Percentiles rank a stretch among this genome's conserved stretches.
phyloP scores from a whole-genome alignment of 352 stramenopile species.

The Pythium myriotylum region DNA sequence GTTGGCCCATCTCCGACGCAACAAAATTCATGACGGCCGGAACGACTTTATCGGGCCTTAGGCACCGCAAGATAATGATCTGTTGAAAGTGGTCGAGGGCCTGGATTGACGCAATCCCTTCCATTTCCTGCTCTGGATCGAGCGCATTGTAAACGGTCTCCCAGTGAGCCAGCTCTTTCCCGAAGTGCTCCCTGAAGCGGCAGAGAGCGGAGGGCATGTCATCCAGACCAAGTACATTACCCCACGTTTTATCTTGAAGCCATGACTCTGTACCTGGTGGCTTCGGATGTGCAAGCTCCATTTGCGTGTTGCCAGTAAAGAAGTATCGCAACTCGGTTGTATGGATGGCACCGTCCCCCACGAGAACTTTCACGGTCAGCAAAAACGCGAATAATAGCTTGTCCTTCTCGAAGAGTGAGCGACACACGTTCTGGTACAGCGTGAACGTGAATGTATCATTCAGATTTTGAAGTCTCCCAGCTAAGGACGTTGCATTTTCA shows the following conservation, averaged over 20 bases:
- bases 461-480: conserved; percentile 84
- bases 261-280: conserved; percentile 59
- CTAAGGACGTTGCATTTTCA: conserved; percentile 71
- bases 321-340: conserved; percentile 87
- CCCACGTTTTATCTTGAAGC: conserved; percentile 91
- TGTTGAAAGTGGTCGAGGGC: conserved; percentile 87
- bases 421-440: conserved; percentile 96
- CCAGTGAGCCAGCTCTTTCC: conserved; percentile 56
- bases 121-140: conserved; percentile 75
- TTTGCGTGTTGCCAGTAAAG: conserved; percentile 92
- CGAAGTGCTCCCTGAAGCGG: conserved; percentile 58
- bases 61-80: conserved; percentile 89
- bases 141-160: conserved; percentile 84
- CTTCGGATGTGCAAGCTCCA: conserved; percentile 85
- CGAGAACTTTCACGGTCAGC: conserved; percentile 92
- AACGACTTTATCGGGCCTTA: conserved; percentile 94
- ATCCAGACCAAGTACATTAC: conserved; percentile 81
- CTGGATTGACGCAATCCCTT: conserved; percentile 51
- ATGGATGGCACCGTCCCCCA: conserved; percentile 78
- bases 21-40: conserved; percentile 92
- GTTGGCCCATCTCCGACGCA: conserved; percentile 82
- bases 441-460: conserved; percentile 96
- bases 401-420: conserved; percentile 96
- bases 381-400: conserved; percentile 96
- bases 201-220: conserved; percentile 50